Conservation (phyloP, 2,329 filamentous ascomycete genomes). For the Pyrenophora teres region DNA sequence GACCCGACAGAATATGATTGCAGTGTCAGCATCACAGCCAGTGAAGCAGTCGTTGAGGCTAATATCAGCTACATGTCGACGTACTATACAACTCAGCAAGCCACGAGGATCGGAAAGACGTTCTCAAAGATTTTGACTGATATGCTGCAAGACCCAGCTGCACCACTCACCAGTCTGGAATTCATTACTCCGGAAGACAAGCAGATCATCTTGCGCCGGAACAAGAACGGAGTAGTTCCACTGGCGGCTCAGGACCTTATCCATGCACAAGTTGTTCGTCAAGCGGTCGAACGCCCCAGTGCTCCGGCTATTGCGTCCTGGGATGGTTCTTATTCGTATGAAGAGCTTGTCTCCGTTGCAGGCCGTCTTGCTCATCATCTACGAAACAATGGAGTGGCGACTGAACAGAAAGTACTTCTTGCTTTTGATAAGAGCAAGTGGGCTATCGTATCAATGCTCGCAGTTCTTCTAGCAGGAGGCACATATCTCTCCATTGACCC, state of each 20-base stretch:
- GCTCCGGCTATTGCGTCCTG: conserved; percentile 11
- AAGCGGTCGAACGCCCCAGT: conserved; percentile 7
- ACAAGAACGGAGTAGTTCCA: neutral
- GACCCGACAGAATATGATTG: conserved; percentile 2
- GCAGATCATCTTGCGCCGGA: neutral
- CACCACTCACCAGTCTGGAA: neutral
- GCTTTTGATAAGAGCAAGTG: conserved; percentile 23
- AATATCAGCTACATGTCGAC: neutral
- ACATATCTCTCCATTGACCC: conserved; percentile 42
- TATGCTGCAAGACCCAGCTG: neutral
- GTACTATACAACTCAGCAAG: neutral
- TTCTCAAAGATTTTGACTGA: neutral
- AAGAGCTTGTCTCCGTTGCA: conserved; percentile 8
- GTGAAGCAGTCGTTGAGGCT: neutral
- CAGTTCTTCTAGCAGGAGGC: conserved; percentile 48
- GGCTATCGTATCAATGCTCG: conserved; percentile 45
- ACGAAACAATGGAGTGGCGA: conserved; percentile 1
- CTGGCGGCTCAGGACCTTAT: conserved; percentile 1
- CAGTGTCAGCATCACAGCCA: conserved; percentile 1
- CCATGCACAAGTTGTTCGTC: conserved; percentile 4
- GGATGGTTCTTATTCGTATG: conserved; percentile 14
- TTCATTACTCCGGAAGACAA: neutral
- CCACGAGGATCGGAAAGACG: neutral
- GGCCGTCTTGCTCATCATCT: conserved; percentile 12
- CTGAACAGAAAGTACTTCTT: conserved; percentile 8